Base-by-base conservation (phyloP, 176 grass and related monocot species). In the Canna indica region DNA sequence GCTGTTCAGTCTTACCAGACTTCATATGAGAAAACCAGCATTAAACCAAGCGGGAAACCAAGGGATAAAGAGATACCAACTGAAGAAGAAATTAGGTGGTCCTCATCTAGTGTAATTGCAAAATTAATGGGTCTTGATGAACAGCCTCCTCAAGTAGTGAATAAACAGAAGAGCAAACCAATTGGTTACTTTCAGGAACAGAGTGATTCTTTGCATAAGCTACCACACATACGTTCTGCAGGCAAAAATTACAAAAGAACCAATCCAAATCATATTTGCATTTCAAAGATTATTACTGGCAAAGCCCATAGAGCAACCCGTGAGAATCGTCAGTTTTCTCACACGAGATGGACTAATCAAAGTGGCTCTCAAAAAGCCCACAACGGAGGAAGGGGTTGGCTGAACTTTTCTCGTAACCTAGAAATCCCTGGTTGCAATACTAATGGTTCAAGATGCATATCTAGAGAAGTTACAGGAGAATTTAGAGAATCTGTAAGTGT, bases 41-140 rank as follows among this genome's bases (percentile, higher is more conserved):
- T 6, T 33, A 47, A 33, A 50, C 28, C 73, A 74, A 57, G 25
- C 69, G 29, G 41, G 32, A 68, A 28, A 41, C 25, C 9, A 28
- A 47, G 24, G 42, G 39, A 10, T 59, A 47, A 68, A 59, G 36
- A 77, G 75, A 41, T 46, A 45, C 22, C 36, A 30, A 77, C 22
- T 69, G 65, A 69, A 69, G 50, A 47, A 54, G 64, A 69, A 44
- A 69, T 39, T 28, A 77, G 64, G 33, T 27, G 36, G 11, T 75
- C 79, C 28, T 85, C 85, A 4, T 77, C 89, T 61, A 85, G 82
- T 81, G 85, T 91, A 36, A 85, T 91, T 47, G 89, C 89, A 75
- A 91, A 88, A 69, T 75, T 91, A 10, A 88, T 91, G 89, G 85
- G 82, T 64, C 79, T 91, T 62, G 82, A 91, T 58, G 80, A 82